Conservation (phyloP, 768 basidiomycete genomes). For the Calocera viscosa region DNA sequence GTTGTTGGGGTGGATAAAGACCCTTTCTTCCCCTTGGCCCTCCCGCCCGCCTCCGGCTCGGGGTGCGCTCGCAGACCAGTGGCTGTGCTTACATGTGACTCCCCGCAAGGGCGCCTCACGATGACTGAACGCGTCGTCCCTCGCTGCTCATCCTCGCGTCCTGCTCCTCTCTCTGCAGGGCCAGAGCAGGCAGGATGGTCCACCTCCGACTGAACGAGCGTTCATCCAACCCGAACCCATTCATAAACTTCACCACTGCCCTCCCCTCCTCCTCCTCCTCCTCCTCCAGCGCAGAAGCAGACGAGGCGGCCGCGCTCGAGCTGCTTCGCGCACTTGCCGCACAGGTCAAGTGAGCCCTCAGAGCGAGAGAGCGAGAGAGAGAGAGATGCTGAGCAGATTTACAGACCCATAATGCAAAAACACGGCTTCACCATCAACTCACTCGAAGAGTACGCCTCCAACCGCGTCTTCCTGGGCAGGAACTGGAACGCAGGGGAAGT, state of each 20-base stretch:
- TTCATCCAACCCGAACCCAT: slow-evolving; percentile 59
- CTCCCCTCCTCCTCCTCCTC: slow-evolving; percentile 33
- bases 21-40: too few species aligned
- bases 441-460: slow-evolving; percentile 54
- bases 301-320: slow-evolving; percentile 45
- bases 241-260: slow-evolving; percentile 62
- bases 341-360: slow-evolving; percentile 41
- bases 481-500: slow-evolving; percentile 81
- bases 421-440: slow-evolving; percentile 49
- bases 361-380: neutral
- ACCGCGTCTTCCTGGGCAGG: slow-evolving; percentile 63
- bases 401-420: slow-evolving; percentile 57
- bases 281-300: too few species aligned
- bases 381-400: neutral
- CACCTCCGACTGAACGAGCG: slow-evolving; percentile 57
- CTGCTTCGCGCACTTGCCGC: slow-evolving; percentile 68
- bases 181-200: slow-evolving; percentile 44
- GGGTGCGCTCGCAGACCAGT: too few species aligned
- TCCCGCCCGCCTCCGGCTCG: too few species aligned
- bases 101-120: too few species aligned
- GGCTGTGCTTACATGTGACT: too few species aligned
- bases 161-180: too few species aligned
- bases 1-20: too few species aligned
- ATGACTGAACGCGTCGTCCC: too few species aligned
- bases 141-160: too few species aligned